Evolutionary conservation across 2,329 filamentous ascomycete genomes (phyloP).

Genomic region (Diaporthe sp.): DNA sequence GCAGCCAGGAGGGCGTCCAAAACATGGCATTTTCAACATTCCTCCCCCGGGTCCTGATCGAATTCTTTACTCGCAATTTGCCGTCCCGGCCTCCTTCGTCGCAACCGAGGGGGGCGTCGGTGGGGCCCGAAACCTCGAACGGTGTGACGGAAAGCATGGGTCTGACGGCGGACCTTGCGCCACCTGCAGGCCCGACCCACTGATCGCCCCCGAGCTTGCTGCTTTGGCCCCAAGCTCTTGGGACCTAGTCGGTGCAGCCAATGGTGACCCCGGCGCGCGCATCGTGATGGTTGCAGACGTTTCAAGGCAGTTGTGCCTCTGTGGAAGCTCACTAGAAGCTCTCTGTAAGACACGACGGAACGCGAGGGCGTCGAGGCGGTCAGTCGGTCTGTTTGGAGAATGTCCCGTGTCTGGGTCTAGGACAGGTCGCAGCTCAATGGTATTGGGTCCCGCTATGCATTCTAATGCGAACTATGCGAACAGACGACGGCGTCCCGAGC

Average conservation of each 20-base stretch:
- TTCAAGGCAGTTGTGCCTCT: neutral
- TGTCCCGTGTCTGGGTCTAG: constrained; percentile 2
- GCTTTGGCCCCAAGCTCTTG: constrained; percentile 25
- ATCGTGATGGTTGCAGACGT: constrained; percentile 16
- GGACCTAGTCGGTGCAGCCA: constrained; percentile 18
- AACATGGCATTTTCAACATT: constrained; percentile 29
- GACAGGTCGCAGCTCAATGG: neutral
- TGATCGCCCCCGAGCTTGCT: constrained; percentile 28
- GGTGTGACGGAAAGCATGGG: constrained; percentile 23
- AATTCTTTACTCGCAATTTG: constrained; percentile 26
- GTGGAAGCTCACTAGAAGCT: neutral
- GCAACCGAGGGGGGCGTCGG: constrained; percentile 6
- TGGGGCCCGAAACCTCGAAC: constrained; percentile 7
- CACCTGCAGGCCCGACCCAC: constrained; percentile 13
- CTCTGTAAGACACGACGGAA: constrained; percentile 7
- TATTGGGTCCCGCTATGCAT: too few species aligned
- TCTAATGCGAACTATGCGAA: neutral
- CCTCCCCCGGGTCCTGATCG: constrained; percentile 29
- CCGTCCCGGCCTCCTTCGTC: neutral
- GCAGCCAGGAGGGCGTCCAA: neutral
- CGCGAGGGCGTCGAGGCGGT: neutral
- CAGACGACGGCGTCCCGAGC: neutral
- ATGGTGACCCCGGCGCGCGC: neutral
- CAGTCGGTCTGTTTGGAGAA: neutral
- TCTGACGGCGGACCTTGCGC: constrained; percentile 16